A percentile compares a stretch with the other conserved stretches of the same genome.
These are phyloP conservation scores for Lyophyllum shimeji DNA, from an alignment of 768 basidiomycete genomes.

Conservation along the genomic window DNA sequence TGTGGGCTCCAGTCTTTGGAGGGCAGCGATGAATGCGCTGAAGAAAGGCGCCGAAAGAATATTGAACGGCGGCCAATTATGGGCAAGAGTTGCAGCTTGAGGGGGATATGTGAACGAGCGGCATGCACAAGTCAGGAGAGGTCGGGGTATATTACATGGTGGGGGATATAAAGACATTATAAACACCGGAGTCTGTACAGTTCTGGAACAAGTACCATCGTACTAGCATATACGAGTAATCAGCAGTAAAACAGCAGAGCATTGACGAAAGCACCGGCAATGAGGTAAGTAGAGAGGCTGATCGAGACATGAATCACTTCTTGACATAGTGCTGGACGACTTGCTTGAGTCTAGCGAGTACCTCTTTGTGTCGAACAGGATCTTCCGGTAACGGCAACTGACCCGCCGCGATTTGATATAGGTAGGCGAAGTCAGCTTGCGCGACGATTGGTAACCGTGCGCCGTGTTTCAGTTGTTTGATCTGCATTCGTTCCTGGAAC, in stretches of 20 bases:
- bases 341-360: conserved; percentile 53
- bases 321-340: conserved; percentile 24
- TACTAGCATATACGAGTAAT: background rate
- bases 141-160: background rate
- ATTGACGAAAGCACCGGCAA: conserved; percentile 1
- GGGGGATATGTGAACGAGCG: background rate
- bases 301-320: conserved; percentile 5
- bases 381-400: conserved; percentile 53
- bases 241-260: background rate
- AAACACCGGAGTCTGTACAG: background rate
- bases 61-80: background rate
- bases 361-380: conserved; percentile 47
- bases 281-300: background rate
- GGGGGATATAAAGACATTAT: background rate
- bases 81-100: background rate
- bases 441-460: conserved; percentile 70
- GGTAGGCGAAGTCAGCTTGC: conserved; percentile 89
- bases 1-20: conserved; percentile 1
- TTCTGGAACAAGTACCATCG: background rate
- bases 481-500: conserved; percentile 79
- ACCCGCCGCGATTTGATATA: conserved; percentile 62
- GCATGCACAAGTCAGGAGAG: background rate
- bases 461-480: conserved; percentile 53
- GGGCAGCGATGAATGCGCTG: background rate
- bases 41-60: background rate